A percentile compares a stretch with the other conserved stretches of the same genome.
These are phyloP conservation scores for Paecilomyces dactylethromorphus DNA, from an alignment of 2,329 filamentous ascomycete species.

Conservation along the genomic window DNA sequence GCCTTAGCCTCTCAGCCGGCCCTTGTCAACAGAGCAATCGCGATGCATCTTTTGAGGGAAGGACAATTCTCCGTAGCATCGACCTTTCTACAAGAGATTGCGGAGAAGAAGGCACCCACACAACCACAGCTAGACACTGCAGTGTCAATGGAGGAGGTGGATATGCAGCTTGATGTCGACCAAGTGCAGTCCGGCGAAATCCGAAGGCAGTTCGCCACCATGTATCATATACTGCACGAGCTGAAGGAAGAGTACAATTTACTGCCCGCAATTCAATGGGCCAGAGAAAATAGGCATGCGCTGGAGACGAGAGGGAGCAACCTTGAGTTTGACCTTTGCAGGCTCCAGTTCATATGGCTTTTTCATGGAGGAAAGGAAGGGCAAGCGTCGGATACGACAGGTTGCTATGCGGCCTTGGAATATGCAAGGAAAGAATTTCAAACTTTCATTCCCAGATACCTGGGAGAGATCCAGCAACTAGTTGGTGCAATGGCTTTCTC, in stretches of 20 bases:
- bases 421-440: constrained; percentile 73
- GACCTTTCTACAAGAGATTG: constrained; percentile 72
- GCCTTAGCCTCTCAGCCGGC: constrained; percentile 67
- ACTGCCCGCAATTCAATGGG: constrained; percentile 80
- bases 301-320: constrained; percentile 82
- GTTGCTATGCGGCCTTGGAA: constrained; percentile 53
- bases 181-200: constrained; percentile 60
- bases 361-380: constrained; percentile 62
- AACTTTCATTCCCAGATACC: constrained; percentile 67
- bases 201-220: constrained; percentile 74
- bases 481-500: constrained; percentile 74
- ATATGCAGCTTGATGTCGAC: constrained; percentile 46
- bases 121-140: constrained; percentile 19
- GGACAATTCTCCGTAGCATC: constrained; percentile 85
- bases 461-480: constrained; percentile 73
- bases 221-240: constrained; percentile 83
- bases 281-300: constrained; percentile 59
- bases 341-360: constrained; percentile 82
- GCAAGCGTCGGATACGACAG: constrained; percentile 30
- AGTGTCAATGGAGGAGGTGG: constrained; percentile 30
- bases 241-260: constrained; percentile 67
- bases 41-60: constrained; percentile 92
- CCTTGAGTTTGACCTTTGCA: constrained; percentile 88
- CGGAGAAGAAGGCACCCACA: constrained; percentile 36
- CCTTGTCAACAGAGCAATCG: constrained; percentile 86